Evolutionary conservation across 768 basidiomycete species (phyloP), one percentile per base, ranked within the genome.

Genomic region (Amanita muscaria): DNA sequence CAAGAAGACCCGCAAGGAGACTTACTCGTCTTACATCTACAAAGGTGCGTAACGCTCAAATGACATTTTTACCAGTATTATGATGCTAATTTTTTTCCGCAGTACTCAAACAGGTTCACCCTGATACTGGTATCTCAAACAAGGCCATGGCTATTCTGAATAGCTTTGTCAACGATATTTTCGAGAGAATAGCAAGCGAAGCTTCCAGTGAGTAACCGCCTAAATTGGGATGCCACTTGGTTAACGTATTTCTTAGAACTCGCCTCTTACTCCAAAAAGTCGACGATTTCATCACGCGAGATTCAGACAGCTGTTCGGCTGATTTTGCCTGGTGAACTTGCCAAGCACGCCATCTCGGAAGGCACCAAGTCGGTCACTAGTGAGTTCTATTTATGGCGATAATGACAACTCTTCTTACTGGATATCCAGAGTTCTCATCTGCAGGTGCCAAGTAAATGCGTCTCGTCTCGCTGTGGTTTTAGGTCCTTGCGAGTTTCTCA

Each of bases 51-150:
- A 29, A n/a, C n/a, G n/a, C 12, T 64, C 4, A 35, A 30, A 18
- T 4, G 16, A 36, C 40, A 12, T 7, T 39, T 12, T 19, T 36
- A 24, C 37, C 33, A 31, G 18, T 14, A 14, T 9, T 40, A 18
- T 47, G 9, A 22, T 21, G 18, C 21, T 18, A 5, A 18, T 35
- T 37, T 8, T 36, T 37, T 4, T 23, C 10, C 16, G 25, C 55
- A 90, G 91, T 93, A 56, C 79, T 94, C 50, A 91, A 89, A 68
- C 91, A 97, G 71, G 93, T 97, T 48, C 94, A 97, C 73, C 91
- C 93, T 41, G 94, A 97, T 60, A 98, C 90, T 40, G 94, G 93
- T 83, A 97, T 97, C 70, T 93, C 92, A 44, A 97, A 96, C 81
- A 94, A 94, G 75, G 91, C 90, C 16, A 93, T 94, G 89, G 86